Evolutionary conservation across 2,329 filamentous ascomycete genomes (phyloP), one percentile per base, ranked within the genome.

Genomic region (Colletotrichum sp.): DNA sequence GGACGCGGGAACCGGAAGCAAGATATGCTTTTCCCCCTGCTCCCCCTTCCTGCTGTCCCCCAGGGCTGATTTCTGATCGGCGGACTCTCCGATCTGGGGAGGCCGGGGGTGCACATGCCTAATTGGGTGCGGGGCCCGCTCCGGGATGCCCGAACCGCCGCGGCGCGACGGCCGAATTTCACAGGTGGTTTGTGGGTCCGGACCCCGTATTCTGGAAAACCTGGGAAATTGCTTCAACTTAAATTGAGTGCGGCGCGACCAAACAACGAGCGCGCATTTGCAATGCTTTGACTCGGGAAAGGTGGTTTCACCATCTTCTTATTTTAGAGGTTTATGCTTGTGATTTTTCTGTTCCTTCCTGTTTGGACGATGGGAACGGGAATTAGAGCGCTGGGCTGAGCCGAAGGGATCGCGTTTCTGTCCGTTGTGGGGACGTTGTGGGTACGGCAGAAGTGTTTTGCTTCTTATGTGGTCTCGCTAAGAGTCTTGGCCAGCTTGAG

Each of bases 151-250:
- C 65, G 69, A 63, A 24, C 47, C 36, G 64, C 24, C 57, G 31
- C 62, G 29, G 59, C 69, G 62, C 36, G 64, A 43, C 31, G 58
- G 57, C 54, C 43, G 57, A 54, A 57, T n/a, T 34, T 34, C 13
- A 11, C 15, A 33, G 51, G 51, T n/a, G 34, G 54, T 47, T 9
- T 16, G 38, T 71, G 69, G 65, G 33, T 47, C 64, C 64, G 15
- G 12, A 67, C 69, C 69, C 66, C 70, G 59, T 70, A 70, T 55
- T 57, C 29, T 54, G 62, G 47, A 68, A 73, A 66, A 66, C 69
- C 18, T 33, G 62, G 47, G 70, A 73, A 66, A 73, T 73, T 70
- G 15, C 61, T 55, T 55, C 54, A 65, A 43, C 34, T 58, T 65
- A 59, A 61, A 70, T 61, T 61, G 15, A 70, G 66, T 61, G 34